Base-by-base conservation (phyloP, 2,329 filamentous ascomycete species). In the Cryphonectria parasitica region DNA sequence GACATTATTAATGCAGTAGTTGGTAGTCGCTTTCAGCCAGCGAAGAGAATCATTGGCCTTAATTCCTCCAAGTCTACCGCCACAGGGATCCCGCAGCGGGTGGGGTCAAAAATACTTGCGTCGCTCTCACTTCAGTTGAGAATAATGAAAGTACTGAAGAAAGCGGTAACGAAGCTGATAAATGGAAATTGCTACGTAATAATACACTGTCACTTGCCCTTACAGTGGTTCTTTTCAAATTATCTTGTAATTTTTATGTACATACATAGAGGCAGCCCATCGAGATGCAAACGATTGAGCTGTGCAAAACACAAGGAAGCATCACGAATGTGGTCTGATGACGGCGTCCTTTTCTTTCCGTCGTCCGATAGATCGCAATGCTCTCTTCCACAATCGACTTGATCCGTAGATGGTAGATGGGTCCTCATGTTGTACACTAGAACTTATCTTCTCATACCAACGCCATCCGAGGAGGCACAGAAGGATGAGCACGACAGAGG, bases 401-500 rank as follows among this genome's bases (percentile, higher is more conserved):
- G 25, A 28, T 19, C 28, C 4, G 54, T 7, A 15, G 1, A 34
- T 31, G 6, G 54, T 4, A 58, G 25, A 58, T 31, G 25, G 8
- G 28, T 31, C 5, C 28, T 31, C 54, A 19, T 58, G 54, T 17
- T 31, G 25, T 58, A 13, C 13, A 34, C n/a, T 28, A 56, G 52
- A 22, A n/a, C 22, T n/a, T 7, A 49, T 31, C 54, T 58, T 25
- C 52, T 58, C 54, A 31, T 58, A 58, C 54, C 63, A 49, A 2
- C 62, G 62, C 62, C 62, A 64, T n/a, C 10, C 36, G 4, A 64
- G n/a, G n/a, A 64, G 62, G 41, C 41, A 64, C 28, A 64, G 28
- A 4, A 43, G 36, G n/a, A 64, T 64, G 0, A 64, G 39, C 15
- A 22, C 25, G 7, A 28, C 34, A 45, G 41, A 49, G 0, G n/a